These are phyloP conservation scores for Malbranchea zuffiana DNA, from an alignment of 2,329 filamentous ascomycete species.

Conservation along the genomic window DNA sequence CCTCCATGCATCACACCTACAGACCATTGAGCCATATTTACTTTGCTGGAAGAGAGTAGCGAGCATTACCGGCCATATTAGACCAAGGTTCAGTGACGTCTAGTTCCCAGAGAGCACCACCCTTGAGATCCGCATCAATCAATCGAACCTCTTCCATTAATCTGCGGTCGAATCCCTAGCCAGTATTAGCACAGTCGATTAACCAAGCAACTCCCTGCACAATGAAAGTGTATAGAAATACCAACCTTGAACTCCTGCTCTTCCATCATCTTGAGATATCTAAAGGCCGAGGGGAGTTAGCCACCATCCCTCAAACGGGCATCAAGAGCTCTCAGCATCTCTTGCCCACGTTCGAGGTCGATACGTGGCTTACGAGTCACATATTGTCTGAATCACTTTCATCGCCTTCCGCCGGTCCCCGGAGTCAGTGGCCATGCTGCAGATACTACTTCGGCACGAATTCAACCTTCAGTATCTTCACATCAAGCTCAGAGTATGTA, in stretches of 20 bases:
- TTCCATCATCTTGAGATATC: conserved; percentile 12
- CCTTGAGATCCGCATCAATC: conserved; percentile 18
- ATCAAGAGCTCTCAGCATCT: no score
- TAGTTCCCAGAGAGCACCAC: conserved; percentile 19
- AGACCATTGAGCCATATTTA: not conserved
- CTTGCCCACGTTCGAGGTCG: no score
- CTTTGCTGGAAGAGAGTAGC: no score
- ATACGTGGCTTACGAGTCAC: no score
- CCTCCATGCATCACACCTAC: conserved; percentile 34
- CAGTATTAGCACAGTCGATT: not conserved
- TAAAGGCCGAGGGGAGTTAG: no score
- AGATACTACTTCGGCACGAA: no score
- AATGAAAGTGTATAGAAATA: not conserved
- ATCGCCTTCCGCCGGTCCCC: no score
- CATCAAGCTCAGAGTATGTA: no score
- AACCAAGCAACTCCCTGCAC: not conserved
- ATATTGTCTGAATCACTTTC: no score
- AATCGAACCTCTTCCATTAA: conserved; percentile 19
- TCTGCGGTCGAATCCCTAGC: conserved; percentile 19
- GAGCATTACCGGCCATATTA: conserved; percentile 20
- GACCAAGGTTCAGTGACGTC: conserved; percentile 17
- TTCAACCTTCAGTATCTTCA: no score
- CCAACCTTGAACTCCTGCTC: conserved; percentile 14
- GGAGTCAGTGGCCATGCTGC: no score
- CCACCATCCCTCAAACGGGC: no score